A percentile compares a stretch with the other conserved stretches of the same genome.
Conservation (phyloP, 345 rosid genomes). For the Citrus glauca region DNA sequence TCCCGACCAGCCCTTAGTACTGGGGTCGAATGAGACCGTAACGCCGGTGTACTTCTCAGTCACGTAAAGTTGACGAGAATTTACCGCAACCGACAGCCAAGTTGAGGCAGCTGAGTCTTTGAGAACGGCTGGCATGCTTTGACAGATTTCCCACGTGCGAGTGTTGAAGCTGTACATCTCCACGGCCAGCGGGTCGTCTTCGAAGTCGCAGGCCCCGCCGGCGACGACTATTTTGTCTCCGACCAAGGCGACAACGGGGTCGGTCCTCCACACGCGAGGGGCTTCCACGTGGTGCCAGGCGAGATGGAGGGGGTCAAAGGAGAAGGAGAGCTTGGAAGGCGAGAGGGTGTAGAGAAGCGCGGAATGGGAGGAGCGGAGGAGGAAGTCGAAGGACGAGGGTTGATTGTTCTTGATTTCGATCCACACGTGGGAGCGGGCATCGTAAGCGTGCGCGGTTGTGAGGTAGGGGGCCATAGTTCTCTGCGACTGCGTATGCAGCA, state of each 20-base stretch:
- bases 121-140: slow-evolving; percentile 52
- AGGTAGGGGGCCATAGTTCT: slow-evolving; percentile 31
- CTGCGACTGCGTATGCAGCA: slow-evolving; percentile 55
- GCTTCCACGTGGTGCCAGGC: slow-evolving; percentile 57
- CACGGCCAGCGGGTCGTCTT: slow-evolving; percentile 65
- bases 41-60: slow-evolving; percentile 51
- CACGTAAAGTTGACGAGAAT: slow-evolving; percentile 35
- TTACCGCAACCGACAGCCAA: slow-evolving; percentile 58
- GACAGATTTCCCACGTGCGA: slow-evolving; percentile 47
- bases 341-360: slow-evolving; percentile 58
- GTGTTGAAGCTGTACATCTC: slow-evolving; percentile 47
- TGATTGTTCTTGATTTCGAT: slow-evolving; percentile 24
- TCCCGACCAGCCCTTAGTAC: slow-evolving; percentile 48
- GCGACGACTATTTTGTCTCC: slow-evolving; percentile 47
- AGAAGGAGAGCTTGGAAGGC: slow-evolving; percentile 52
- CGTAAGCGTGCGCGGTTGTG: slow-evolving; percentile 47
- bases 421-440: slow-evolving; percentile 71
- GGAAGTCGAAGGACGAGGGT: slow-evolving; percentile 21
- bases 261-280: slow-evolving; percentile 57
- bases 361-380: slow-evolving; percentile 57
- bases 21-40: slow-evolving; percentile 44
- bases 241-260: slow-evolving; percentile 62
- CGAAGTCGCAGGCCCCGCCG: slow-evolving; percentile 66
- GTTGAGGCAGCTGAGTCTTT: slow-evolving; percentile 51
- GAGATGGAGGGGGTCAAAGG: slow-evolving; percentile 62